These are phyloP conservation scores for Colletotrichum horii DNA, from an alignment of 2,329 filamentous ascomycete genomes.

Conservation along the genomic window DNA sequence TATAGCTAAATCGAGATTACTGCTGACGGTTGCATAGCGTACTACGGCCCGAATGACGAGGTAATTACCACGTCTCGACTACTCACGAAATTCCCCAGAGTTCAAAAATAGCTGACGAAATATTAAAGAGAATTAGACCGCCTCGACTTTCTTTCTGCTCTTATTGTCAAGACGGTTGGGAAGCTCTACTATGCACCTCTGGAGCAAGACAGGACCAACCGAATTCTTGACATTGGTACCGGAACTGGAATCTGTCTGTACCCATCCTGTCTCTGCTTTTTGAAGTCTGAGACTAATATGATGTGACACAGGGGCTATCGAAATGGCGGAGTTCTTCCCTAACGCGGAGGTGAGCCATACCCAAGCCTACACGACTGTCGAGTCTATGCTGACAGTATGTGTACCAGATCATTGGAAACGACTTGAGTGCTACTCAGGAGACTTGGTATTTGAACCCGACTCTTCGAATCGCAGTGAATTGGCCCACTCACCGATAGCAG, in stretches of 20 bases:
- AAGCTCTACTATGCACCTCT: background rate
- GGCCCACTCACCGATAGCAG: background rate
- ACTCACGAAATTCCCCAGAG: background rate
- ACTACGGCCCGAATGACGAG: slow-evolving; percentile 42
- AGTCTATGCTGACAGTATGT: background rate
- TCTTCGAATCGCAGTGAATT: background rate
- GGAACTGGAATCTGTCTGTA: slow-evolving; percentile 62
- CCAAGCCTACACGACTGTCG: background rate
- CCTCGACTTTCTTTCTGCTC: background rate
- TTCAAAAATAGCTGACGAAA: background rate
- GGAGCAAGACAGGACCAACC: slow-evolving; percentile 15
- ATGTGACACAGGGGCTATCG: background rate
- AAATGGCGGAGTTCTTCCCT: background rate
- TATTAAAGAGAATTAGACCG: background rate
- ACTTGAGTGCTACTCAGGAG: background rate
- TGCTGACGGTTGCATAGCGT: background rate
- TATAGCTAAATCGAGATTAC: background rate
- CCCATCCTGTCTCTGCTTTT: background rate
- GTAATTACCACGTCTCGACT: background rate
- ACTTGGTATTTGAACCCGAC: background rate
- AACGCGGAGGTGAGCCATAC: background rate
- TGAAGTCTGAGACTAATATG: background rate
- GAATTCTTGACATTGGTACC: slow-evolving; percentile 62
- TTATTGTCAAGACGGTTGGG: background rate
- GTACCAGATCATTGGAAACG: background rate